Base-by-base conservation (phyloP, 805 yeast species). In the Maudiozyma turicensis region DNA sequence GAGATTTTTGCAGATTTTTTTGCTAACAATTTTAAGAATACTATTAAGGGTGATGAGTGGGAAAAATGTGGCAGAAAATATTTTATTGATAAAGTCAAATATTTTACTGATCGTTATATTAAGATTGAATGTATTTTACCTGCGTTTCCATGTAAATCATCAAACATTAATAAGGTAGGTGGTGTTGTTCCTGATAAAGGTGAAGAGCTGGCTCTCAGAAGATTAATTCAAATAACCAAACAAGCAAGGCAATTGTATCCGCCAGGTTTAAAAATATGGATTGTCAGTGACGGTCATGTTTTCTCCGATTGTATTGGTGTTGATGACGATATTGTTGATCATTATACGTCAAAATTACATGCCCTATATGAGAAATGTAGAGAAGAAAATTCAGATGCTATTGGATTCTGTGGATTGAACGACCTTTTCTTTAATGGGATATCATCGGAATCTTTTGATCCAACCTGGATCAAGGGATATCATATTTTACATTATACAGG, bases 241-340 rank as follows among this genome's bases (percentile, higher is more conserved):
- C 62, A 57, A 30, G 62, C 67, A 13, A 47, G 51, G 29, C 68
- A 70, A 45, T 50, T 78, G 26, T 79, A 80, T 61, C 69, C 75
- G 1, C 82, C 82, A 0, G 84, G 84, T 1, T 64, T 78, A 64
- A 71, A 73, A 48, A 59, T 78, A 33, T 74, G 72, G 70, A 77
- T 80, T 54, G 82, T 80, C 32, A 75, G 81, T 58, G 84, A 80
- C 55, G 84, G 84, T 0, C 84, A 80, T 57, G 84, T 80, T 13
- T 80, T 80, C 59, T 75, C 81, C 49, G 84, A 80, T 58, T 79
- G 84, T 57, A 71, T 80, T 58, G 82, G 81, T 35, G 83, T 78
- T 34, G 80, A 77, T 58, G 84, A 79, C 58, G 69, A 68, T 39
- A 69, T 70, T 46, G 83, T 80, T 38, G 76, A 75, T 54, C 54